Conservation (phyloP, 495 filamentous ascomycete genomes). For the Penicillium cataractarum region DNA sequence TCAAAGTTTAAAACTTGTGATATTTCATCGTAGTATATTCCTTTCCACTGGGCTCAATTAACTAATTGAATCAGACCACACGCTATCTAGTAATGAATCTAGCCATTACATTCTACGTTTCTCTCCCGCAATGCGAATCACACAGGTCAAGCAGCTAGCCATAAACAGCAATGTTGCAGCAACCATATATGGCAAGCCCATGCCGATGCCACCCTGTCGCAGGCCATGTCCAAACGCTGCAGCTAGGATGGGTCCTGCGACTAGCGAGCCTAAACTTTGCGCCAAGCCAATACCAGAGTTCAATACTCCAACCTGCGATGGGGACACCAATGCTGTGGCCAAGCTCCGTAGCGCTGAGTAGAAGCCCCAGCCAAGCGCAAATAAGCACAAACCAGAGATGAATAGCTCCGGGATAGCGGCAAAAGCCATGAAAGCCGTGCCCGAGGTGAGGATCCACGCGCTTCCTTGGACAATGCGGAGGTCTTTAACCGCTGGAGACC, state of each 20-base stretch:
- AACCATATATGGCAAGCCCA: slow-evolving; percentile 4
- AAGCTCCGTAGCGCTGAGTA: not conserved
- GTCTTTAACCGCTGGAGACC: not conserved
- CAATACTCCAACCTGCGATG: slow-evolving; percentile 2
- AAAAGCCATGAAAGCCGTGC: not conserved
- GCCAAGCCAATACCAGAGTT: not conserved
- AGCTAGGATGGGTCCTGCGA: not conserved
- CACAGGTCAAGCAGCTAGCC: not conserved
- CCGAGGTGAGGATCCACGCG: not conserved
- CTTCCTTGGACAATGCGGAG: slow-evolving; percentile 1
- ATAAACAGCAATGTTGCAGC: not conserved
- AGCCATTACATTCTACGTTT: not conserved
- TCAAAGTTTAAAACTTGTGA: no score
- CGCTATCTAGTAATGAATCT: not conserved
- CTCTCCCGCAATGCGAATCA: not conserved
- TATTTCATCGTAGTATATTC: no score
- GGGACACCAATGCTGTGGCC: slow-evolving; percentile 6
- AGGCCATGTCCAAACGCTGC: not conserved
- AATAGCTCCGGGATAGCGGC: not conserved
- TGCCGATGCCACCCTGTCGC: not conserved
- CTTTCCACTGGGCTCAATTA: no score
- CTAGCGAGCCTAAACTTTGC: not conserved
- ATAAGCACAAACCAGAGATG: not conserved
- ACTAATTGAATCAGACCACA: no score
- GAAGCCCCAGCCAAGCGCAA: slow-evolving; percentile 2